Base-by-base conservation (phyloP, 192 early-diverging fungal species). In the Coemansia sp. region DNA sequence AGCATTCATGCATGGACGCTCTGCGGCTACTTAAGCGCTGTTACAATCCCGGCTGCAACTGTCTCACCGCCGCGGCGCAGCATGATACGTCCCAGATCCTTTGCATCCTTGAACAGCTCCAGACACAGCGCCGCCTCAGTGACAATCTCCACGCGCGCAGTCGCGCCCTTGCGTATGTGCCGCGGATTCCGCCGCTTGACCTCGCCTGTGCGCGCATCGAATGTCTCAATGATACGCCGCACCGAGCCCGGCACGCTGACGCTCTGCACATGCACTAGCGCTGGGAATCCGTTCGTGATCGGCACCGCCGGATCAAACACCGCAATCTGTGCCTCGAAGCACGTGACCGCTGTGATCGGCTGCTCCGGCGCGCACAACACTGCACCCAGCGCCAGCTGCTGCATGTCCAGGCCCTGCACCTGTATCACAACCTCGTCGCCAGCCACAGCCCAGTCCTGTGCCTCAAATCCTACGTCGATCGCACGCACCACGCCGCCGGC, bases 301-400 rank as follows among this genome's bases (percentile, higher is more conserved):
- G 97, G 97, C 27, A 93, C 88, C 35, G 85, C 84, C 19, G 93
- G 84, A 59, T 99, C 96, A 87, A 99, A 97, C 27, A 94, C 92
- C 16, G 97, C 90, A 43, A 99, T 90, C 69, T 93, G 90, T 6
- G 92, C 93, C 7, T 83, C 77, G 59, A 99, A 91, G 27, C 86
- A 72, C 19, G 81, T 83, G n/a, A 91, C 87, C 2, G 94, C 85
- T 21, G 90, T 90, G 4, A 99, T 85, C 12, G 93, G 91, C 5
- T 65, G 38, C 14, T 65, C 71, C 11, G 87, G 85, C 22, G 83
- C 72, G 61, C 96, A 99, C 7, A 96, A 68, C 6, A 99, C 90
- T 2, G 90, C 91, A 10, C 95, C 95, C 22, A 84, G 73, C n/a
- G 91, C 87, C 23, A 74, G 48, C 38, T 75, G 71, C 54, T 66